Conservation (phyloP, 1,284 basidiomycete genomes). For the Xerocomus amazonicus region DNA sequence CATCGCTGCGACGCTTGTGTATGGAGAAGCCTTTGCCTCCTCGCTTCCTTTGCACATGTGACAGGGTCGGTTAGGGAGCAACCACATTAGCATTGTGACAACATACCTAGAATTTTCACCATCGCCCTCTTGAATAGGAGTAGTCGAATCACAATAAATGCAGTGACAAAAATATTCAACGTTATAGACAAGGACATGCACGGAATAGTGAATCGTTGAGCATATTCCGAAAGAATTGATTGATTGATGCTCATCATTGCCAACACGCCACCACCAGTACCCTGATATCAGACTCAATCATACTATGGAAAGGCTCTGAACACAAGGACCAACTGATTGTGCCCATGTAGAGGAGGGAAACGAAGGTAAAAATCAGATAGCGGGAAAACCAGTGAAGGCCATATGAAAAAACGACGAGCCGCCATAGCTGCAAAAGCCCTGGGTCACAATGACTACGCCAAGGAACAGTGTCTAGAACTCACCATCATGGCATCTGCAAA, state of each 20-base stretch:
- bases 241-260: too few relatives aligned
- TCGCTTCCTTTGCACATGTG: neutral
- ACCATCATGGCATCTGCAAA: too few relatives aligned
- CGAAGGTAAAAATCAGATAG: neutral
- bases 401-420: neutral
- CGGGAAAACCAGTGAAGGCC: neutral
- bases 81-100: too few relatives aligned
- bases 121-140: neutral
- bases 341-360: neutral
- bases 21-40: neutral
- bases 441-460: too few relatives aligned
- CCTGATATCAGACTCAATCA: too few relatives aligned
- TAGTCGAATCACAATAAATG: neutral
- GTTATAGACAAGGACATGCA: neutral
- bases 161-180: neutral
- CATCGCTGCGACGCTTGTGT: too few relatives aligned
- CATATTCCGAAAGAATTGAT: too few relatives aligned
- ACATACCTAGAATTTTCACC: neutral
- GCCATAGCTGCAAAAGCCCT: neutral
- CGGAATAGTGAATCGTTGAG: too few relatives aligned
- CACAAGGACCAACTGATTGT: neutral
- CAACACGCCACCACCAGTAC: too few relatives aligned
- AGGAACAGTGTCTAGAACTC: too few relatives aligned
- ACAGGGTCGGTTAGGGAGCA: neutral
- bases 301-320: too few relatives aligned